Evolutionary conservation across 2,329 filamentous ascomycete genomes (phyloP), one percentile per base, ranked within the genome.

Genomic region (Lithohypha guttulata): DNA sequence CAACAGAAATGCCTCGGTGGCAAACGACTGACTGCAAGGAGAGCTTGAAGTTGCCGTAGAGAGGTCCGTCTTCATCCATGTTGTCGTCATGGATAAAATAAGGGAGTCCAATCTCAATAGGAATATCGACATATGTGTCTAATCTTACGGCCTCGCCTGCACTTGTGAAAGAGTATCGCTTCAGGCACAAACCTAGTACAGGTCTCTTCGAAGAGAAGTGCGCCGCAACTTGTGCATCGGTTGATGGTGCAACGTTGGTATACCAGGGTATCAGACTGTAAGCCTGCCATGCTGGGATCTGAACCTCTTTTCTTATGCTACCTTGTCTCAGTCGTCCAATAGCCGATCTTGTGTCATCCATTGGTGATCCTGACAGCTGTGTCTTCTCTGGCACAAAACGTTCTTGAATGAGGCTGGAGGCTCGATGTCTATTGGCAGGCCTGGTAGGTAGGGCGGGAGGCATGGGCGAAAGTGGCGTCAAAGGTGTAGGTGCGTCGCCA

Each of bases 251-350:
- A 40, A 77, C 74, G 50, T 79, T 69, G 2, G 84, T 85, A 56
- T 93, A 86, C 87, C 87, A 95, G 19, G 87, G 82, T 87, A 53
- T 85, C 18, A 96, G 66, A 53, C 83, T 85, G 62, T 95, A 96
- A 55, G 96, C 94, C 54, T 95, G 89, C 86, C 87, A 96, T 2
- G 91, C 91, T 25, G 89, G 89, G 66, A 96, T 94, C 42, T 89
- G 79, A 10, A 96, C 82, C 52, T 93, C 87, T 55, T 89, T 94
- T 47, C 71, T 60, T 34, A 70, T 59, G 22, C 64, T 68, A 26
- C 61, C 61, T 39, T 51, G 59, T 10, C 58, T 55, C 6, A 49
- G 43, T 25, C 56, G 51, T 4, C 46, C 45, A 14, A 49, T 44
- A 25, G 51, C 48, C 10, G 50, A 57, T 48, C 54, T 59, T 56